These are phyloP conservation scores for Blastobotrys indianensis DNA, from an alignment of 1,139 yeast genomes.

Conservation along the genomic window DNA sequence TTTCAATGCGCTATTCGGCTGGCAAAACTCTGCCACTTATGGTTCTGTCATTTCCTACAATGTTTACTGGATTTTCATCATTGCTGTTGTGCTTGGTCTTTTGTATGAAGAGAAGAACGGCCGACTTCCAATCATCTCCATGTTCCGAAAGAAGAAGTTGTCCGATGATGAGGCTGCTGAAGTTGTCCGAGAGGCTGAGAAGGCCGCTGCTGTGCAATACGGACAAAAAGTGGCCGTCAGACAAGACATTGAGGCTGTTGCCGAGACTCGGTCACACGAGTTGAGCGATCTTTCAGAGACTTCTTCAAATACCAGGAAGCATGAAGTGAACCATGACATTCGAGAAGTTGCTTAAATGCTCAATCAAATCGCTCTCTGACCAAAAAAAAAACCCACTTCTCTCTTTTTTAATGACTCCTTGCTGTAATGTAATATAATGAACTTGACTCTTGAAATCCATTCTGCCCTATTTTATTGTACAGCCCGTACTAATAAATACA, in stretches of 20 bases:
- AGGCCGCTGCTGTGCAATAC: conserved; percentile 21
- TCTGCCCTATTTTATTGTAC: background rate
- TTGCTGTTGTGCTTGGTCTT: conserved; percentile 42
- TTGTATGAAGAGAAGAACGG: conserved; percentile 53
- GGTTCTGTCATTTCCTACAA: conserved; percentile 81
- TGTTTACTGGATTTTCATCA: conserved; percentile 66
- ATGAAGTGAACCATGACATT: background rate
- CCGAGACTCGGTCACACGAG: background rate
- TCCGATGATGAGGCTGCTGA: conserved; percentile 28
- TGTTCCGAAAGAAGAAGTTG: conserved; percentile 24
- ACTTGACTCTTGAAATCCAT: background rate
- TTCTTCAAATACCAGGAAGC: no score
- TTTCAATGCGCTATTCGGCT: conserved; percentile 84
- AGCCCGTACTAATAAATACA: background rate
- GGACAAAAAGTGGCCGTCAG: conserved; percentile 6
- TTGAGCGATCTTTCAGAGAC: background rate
- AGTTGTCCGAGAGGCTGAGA: conserved; percentile 29
- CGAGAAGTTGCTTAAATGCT: background rate
- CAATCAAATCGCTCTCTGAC: no score
- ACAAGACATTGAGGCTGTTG: background rate
- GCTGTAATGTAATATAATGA: conserved; percentile 1
- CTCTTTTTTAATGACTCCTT: background rate
- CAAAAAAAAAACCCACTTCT: no score
- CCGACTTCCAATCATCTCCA: conserved; percentile 25
- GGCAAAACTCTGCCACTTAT: conserved; percentile 94